Base-by-base conservation (phyloP, 2,329 filamentous ascomycete species). In the Paecilomyces dactylethromorphus region DNA sequence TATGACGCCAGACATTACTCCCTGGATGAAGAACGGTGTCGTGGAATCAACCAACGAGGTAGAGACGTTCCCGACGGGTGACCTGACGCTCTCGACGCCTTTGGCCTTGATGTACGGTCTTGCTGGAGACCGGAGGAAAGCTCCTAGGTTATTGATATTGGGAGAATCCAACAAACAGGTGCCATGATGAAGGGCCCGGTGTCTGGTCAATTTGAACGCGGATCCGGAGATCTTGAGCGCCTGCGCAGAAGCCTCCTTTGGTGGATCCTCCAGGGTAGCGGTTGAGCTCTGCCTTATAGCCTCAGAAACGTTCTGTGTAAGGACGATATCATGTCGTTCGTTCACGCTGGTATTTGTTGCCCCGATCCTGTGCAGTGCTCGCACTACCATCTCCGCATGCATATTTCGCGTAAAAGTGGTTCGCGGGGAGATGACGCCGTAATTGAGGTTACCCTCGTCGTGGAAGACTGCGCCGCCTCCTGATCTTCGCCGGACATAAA, bases 391-490 rank as follows among this genome's bases (percentile, higher is more conserved):
- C 70, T 91, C 85, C 13, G 92, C 93, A 76, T 97, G 91, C 70
- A 85, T 90, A 78, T 96, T 84, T 31, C 94, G 85, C 62, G 93
- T 88, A 71, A 97, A 97, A 0, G 75, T 77, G 0, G 81, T 79
- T 0, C 90, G 84, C 1, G 92, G 92, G 63, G 87, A 91, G 54
- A 96, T 95, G 57, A 97, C 91, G 70, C 89, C 90, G 81, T 92
- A 99, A 75, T 99, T 99, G 65, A 96, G 84, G 72, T 99, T 99
- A 57, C 93, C 93, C 50, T 81, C 76, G 73, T 97, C 94, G 74
- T 99, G 94, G 71, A 96, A 97, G 56, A 99, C 94, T 1, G 94
- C 87, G 53, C 94, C 94, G 54, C 94, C 94, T 29, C 94, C 94
- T 22, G 88, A 92, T 55, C 93, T 85, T 18, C 94, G 84, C 12